phyloP scores from a whole-genome alignment of 208 protist species.

The Naegleria lovaniensis region DNA sequence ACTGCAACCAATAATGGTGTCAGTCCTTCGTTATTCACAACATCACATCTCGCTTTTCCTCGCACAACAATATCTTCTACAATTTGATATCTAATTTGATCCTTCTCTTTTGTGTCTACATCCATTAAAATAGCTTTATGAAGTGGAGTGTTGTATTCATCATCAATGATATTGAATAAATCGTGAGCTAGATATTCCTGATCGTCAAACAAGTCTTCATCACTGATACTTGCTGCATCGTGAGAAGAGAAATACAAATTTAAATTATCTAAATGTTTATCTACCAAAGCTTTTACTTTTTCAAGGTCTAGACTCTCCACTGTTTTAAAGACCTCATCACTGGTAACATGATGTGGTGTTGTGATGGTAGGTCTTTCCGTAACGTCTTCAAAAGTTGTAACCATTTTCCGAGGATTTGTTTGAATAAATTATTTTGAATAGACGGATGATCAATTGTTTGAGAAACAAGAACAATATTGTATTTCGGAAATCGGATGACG shows the following conservation, averaged over 20 bases:
- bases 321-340: neutral
- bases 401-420: neutral
- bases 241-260: neutral
- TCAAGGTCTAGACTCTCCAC: neutral
- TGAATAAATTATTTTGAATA: too few relatives aligned
- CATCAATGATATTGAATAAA: neutral
- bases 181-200: neutral
- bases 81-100: neutral
- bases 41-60: neutral
- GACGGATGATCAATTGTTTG: too few relatives aligned
- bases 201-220: slow-evolving; percentile 14
- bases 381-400: neutral
- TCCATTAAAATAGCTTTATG: neutral
- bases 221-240: neutral
- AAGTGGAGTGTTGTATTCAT: neutral
- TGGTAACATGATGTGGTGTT: neutral
- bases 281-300: neutral
- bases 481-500: too few relatives aligned
- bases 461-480: too few relatives aligned
- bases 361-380: neutral
- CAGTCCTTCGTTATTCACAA: neutral
- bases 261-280: slow-evolving; percentile 11
- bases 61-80: neutral
- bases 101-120: neutral
- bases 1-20: neutral